Base-by-base conservation (phyloP, 805 yeast genomes). In the Candida insectalens region DNA sequence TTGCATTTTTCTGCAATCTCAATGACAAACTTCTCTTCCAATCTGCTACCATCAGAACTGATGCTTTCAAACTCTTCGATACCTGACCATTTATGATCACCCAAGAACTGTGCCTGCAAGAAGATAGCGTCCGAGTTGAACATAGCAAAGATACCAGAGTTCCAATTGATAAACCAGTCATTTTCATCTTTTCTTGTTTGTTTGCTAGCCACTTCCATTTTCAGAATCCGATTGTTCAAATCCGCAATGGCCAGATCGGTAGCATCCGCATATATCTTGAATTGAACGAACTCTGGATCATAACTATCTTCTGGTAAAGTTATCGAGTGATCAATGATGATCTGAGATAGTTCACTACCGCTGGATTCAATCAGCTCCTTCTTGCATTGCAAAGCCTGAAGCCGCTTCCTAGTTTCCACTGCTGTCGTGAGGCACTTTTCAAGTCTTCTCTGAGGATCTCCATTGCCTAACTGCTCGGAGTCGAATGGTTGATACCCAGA, bases 141-240 rank as follows among this genome's bases (percentile, higher is more conserved):
- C 5, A 54, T 30, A 2, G 57, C 50, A 35, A 47, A 54, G 1
- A 53, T 35, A 3, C 45, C 46, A 0, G 58, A 50, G 23, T 51
- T 42, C 57, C 58, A 54, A 20, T 38, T 48, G 3, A 50, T 26
- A 50, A 48, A 46, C 20, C 41, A 39, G 15, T 49, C 50, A 34
- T 42, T 44, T 10, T 30, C 30, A 49, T 26, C 18, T 46, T 43
- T 4, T 37, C 13, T 15, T 16, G 7, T 15, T 28, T 16, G 4
- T 12, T 29, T 18, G 14, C 8, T 7, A 8, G 6, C 23, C 23
- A 21, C 16, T 14, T 41, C 41, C 29, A 45, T 7, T 4, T 31
- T 29, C n/a, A 39, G 38, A 12, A 52, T 4, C 14, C 40, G 40
- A n/a, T 42, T 36, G 10, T 39, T 38, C 22, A 53, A 26, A 12